Conservation (phyloP, 2,329 filamentous ascomycete species). For the Domatiomyces catenatus region DNA sequence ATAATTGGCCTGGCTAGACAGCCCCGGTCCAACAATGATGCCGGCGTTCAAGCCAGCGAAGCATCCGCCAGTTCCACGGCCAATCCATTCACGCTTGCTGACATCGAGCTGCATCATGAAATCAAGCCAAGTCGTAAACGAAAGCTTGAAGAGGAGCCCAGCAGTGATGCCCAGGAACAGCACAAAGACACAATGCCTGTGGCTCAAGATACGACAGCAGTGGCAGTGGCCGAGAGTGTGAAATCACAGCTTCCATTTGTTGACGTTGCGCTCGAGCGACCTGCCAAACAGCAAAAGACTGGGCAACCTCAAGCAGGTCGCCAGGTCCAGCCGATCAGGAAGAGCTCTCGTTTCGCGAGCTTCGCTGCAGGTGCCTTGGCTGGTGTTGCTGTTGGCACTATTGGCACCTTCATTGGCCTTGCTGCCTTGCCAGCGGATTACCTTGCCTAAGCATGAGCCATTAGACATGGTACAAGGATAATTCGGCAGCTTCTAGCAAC, state of each 20-base stretch:
- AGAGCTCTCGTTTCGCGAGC: slow-evolving; percentile 17
- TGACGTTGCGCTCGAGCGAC: not conserved
- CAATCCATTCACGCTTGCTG: not conserved
- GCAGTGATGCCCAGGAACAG: not conserved
- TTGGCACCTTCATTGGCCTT: slow-evolving; percentile 27
- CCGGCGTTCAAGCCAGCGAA: not conserved
- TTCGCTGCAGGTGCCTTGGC: slow-evolving; percentile 27
- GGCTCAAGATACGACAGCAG: not conserved
- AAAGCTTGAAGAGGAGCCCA: not conserved
- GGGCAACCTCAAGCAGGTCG: not conserved
- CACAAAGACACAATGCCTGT: not conserved
- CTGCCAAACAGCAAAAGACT: not conserved
- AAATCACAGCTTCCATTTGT: not conserved
- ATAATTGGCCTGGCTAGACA: not conserved
- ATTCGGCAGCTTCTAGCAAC: not conserved
- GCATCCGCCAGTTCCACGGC: not conserved
- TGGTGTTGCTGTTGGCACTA: slow-evolving; percentile 27
- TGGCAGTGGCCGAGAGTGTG: not conserved
- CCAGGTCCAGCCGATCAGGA: not conserved
- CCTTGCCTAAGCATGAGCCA: slow-evolving; percentile 20
- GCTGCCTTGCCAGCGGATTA: slow-evolving; percentile 29
- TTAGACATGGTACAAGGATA: not conserved
- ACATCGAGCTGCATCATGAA: not conserved
- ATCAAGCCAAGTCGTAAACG: not conserved
- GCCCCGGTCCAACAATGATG: not conserved